Conservation (phyloP, 2,329 filamentous ascomycete genomes). For the Pseudomassariella vexata region DNA sequence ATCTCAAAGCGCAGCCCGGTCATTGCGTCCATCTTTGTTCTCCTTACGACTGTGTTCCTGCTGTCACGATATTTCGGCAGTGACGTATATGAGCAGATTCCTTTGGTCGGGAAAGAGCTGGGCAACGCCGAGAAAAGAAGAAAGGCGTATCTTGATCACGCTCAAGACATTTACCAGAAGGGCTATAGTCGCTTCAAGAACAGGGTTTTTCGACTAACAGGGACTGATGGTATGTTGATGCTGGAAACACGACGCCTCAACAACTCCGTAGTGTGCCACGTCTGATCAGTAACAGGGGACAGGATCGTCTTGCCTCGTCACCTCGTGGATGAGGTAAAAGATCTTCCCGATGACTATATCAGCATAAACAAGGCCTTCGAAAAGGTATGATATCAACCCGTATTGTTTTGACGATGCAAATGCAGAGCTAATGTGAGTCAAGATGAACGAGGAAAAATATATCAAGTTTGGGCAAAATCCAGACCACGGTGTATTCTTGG, state of each 20-base stretch:
- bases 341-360: slow-evolving; percentile 20
- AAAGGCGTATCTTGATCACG: slow-evolving; percentile 14
- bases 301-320: slow-evolving; percentile 19
- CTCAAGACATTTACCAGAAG: slow-evolving; percentile 15
- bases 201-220: slow-evolving; percentile 15
- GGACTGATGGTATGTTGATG: slow-evolving; percentile 17
- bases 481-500: slow-evolving; percentile 9
- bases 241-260: no score
- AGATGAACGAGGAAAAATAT: slow-evolving; percentile 14
- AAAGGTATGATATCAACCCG: not conserved
- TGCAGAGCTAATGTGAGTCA: slow-evolving; percentile 1
- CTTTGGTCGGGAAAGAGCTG: slow-evolving; percentile 14
- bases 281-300: slow-evolving; percentile 19
- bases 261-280: no score
- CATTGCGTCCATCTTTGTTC: not conserved
- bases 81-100: slow-evolving; percentile 3
- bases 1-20: not conserved
- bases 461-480: slow-evolving; percentile 8
- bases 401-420: no score
- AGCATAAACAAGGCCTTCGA: slow-evolving; percentile 12
- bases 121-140: slow-evolving; percentile 16
- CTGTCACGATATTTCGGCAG: not conserved
- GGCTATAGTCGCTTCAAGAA: slow-evolving; percentile 16
- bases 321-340: slow-evolving; percentile 21
- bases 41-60: not conserved